A percentile compares a stretch with the other conserved stretches of the same genome.
These are phyloP conservation scores for Xylaria sp. DNA, from an alignment of 2,329 filamentous ascomycete species.

Conservation along the genomic window DNA sequence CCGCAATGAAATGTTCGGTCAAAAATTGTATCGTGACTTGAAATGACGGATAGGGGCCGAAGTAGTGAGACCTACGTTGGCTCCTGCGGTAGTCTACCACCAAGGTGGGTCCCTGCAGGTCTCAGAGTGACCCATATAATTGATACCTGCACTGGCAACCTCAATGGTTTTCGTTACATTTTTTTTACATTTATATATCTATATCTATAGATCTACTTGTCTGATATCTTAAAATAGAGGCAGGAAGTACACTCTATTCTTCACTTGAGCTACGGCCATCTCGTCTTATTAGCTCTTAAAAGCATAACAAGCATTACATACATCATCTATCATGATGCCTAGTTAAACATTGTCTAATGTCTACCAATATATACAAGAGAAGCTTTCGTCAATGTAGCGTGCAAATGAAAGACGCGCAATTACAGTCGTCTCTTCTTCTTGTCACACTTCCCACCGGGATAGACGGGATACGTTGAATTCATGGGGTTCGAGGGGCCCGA, in stretches of 20 bases:
- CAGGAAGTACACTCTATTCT: too few relatives aligned
- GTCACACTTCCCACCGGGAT: slow-evolving; percentile 21
- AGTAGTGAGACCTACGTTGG: not conserved
- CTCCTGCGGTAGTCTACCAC: not conserved
- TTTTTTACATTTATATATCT: too few relatives aligned
- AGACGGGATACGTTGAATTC: slow-evolving; percentile 13
- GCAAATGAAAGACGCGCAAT: not conserved
- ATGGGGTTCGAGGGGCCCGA: not conserved
- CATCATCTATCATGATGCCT: not conserved
- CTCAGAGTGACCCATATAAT: not conserved
- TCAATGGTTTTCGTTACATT: too few relatives aligned
- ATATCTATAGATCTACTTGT: too few relatives aligned
- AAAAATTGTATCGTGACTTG: not conserved
- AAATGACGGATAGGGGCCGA: not conserved
- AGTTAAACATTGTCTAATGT: not conserved
- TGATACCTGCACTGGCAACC: not conserved
- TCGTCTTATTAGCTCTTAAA: not conserved
- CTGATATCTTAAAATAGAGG: too few relatives aligned
- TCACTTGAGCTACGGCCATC: not conserved
- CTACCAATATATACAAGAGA: slow-evolving; percentile 17
- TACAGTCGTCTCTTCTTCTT: slow-evolving; percentile 19
- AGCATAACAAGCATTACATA: not conserved
- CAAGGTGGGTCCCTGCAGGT: not conserved
- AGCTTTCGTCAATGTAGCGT: not conserved
- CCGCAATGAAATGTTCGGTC: not conserved